phyloP scores from a whole-genome alignment of 352 stramenopile species.

The Phytophthora cajani region DNA sequence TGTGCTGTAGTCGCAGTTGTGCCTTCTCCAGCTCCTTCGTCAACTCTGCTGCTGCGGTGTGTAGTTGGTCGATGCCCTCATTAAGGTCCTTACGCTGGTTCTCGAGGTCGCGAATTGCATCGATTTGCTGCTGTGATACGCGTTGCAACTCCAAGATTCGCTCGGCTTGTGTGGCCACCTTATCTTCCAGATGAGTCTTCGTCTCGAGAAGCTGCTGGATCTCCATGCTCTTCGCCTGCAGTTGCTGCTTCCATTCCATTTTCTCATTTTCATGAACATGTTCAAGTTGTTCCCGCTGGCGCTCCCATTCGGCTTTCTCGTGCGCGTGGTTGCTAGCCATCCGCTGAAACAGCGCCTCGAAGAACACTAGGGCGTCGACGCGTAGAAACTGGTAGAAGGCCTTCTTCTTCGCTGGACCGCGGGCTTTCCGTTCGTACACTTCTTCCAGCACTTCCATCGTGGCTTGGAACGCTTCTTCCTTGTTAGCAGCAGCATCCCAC shows the following conservation, averaged over 20 bases:
- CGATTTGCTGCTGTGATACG: slow-evolving; percentile 46
- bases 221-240: slow-evolving; percentile 59
- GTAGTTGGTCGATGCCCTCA: slow-evolving; percentile 42
- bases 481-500: slow-evolving; percentile 42
- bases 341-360: slow-evolving; percentile 55
- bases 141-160: slow-evolving; percentile 52
- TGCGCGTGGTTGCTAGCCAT: slow-evolving; percentile 38
- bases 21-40: slow-evolving; percentile 67
- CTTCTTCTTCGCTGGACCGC: slow-evolving; percentile 73
- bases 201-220: slow-evolving; percentile 49
- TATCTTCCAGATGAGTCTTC: slow-evolving; percentile 66
- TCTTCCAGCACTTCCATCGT: slow-evolving; percentile 61
- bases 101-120: slow-evolving; percentile 41
- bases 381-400: slow-evolving; percentile 75
- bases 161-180: slow-evolving; percentile 43
- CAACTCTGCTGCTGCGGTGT: slow-evolving; percentile 32
- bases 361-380: slow-evolving; percentile 55
- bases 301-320: slow-evolving; percentile 37
- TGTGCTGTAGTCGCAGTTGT: slow-evolving; percentile 56
- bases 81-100: slow-evolving; percentile 37
- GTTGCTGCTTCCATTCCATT: slow-evolving; percentile 48
- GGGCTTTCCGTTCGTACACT: slow-evolving; percentile 63
- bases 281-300: slow-evolving; percentile 40
- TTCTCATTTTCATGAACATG: slow-evolving; percentile 46
- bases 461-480: slow-evolving; percentile 35